phyloP scores from a whole-genome alignment of 805 yeast species.

The Tetrapisispora namnaoensis region DNA sequence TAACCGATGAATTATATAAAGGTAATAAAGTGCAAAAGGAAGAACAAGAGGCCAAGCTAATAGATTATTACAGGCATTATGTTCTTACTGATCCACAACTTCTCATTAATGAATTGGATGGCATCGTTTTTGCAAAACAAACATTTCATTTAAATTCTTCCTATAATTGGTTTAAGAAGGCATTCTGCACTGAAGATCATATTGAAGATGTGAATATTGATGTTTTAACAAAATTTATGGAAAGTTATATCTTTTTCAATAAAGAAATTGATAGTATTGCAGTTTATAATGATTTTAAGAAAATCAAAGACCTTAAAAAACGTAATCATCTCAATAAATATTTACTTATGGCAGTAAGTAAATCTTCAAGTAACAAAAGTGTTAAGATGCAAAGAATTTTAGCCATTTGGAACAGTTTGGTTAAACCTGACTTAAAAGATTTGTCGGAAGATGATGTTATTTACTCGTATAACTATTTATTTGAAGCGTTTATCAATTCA shows the following conservation, averaged over 20 bases:
- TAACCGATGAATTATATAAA: neutral
- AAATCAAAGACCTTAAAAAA: neutral
- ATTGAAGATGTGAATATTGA: conserved; percentile 6
- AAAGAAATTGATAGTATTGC: conserved; percentile 15
- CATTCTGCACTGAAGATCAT: neutral
- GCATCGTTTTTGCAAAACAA: conserved; percentile 1
- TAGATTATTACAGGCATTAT: conserved; percentile 7
- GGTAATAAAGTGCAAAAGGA: neutral
- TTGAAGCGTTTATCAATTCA: conserved; percentile 16
- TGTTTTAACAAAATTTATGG: conserved; percentile 18
- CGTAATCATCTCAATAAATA: conserved; percentile 9
- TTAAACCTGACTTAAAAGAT: conserved; percentile 7
- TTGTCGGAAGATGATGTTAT: conserved; percentile 2
- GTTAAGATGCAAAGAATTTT: conserved; percentile 18
- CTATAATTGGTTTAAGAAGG: neutral
- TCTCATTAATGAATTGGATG: conserved; percentile 8
- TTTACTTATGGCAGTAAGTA: conserved; percentile 19
- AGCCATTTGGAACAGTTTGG: conserved; percentile 26
- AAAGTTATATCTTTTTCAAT: conserved; percentile 10
- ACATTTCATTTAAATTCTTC: neutral
- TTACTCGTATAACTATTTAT: conserved; percentile 16
- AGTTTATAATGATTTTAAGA: conserved; percentile 15
- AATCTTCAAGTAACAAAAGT: conserved; percentile 3
- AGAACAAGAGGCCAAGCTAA: conserved; percentile 2
- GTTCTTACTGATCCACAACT: conserved; percentile 6